phyloP scores from a whole-genome alignment of 441 rosid genomes.

The Kokia cookei region DNA sequence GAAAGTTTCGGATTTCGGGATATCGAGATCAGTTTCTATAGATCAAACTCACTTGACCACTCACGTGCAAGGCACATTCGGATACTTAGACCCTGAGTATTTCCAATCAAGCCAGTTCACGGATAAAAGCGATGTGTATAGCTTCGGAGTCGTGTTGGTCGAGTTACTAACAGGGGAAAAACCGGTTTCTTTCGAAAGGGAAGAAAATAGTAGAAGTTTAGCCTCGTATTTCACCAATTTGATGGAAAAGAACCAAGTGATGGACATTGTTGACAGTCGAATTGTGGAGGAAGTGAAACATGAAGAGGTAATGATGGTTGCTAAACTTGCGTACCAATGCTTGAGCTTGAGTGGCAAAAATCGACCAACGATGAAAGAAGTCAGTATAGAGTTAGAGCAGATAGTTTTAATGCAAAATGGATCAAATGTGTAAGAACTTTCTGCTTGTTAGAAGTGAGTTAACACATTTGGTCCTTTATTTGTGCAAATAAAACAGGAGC shows the following conservation, averaged over 20 bases:
- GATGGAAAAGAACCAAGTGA: neutral
- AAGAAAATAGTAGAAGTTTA: neutral
- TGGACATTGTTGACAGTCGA: neutral
- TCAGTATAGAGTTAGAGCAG: neutral
- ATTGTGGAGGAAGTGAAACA: neutral
- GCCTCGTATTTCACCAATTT: neutral
- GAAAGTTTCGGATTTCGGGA: slow-evolving; percentile 5
- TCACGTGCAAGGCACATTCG: neutral
- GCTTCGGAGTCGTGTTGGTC: slow-evolving; percentile 4
- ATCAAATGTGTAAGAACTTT: neutral
- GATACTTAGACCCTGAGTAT: slow-evolving; percentile 2
- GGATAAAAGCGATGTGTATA: slow-evolving; percentile 3
- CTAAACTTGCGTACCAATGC: slow-evolving; percentile 1
- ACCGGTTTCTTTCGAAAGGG: neutral
- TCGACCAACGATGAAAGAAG: neutral
- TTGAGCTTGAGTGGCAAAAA: neutral
- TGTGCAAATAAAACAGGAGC: too few relatives aligned
- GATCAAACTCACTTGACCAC: slow-evolving; percentile 11
- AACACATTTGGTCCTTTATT: too few relatives aligned
- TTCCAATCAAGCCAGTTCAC: slow-evolving; percentile 5
- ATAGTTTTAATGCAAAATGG: slow-evolving; percentile 14
- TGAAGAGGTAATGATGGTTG: neutral
- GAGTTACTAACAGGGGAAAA: neutral
- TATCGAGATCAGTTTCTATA: neutral
- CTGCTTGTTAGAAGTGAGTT: too few relatives aligned